Evolutionary conservation across 1,139 yeast species (phyloP), one percentile per base, ranked within the genome.

Genomic region (Geotrichum citri-aurantii): DNA sequence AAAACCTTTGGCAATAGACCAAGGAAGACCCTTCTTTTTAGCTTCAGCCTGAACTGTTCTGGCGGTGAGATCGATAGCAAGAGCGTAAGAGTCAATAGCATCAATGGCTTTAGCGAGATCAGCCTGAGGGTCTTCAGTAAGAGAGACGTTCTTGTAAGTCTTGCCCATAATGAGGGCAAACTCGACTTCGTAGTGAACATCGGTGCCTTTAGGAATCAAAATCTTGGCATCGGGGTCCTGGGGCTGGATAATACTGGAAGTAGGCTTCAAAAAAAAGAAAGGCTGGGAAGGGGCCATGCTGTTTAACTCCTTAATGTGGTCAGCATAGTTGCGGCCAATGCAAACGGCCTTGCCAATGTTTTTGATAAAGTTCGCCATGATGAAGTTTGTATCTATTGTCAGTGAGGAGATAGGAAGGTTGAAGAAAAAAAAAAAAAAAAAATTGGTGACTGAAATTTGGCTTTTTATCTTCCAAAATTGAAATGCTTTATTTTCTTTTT

Each of bases 1-100:
- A 71, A 91, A 93, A 0, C 99, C 99, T 72, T 93, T 95, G 47
- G 95, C 96, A 65, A 92, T 89, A 4, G 95, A 76, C 99, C 99
- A 93, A 14, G 99, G 99, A 59, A 93, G 79, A 1, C 99, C 98
- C 72, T 90, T 90, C 75, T 81, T 82, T 74, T 93, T 95, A 55
- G 97, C 97, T 69, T 86, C 97, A 68, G 88, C 92, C 74, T 93
- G 99, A 40, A 93, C 95, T 69, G 92, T 91, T 71, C 99, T 81
- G 0, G 97, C 99, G 8, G 99, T 93, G 80, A 93, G 80, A 71
- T 93, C 99, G 58, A 93, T 81, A 0, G 97, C 91, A 64, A 95
- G 77, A 0, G 95, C 89, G 68, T 92, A 91, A 1, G 98, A 86
- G 8, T 82, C 89, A 65, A 93, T 88, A 17, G 90, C 79, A 54